These are phyloP conservation scores for Quercus glauca DNA, from an alignment of 306 rosid species.

Conservation along the genomic window DNA sequence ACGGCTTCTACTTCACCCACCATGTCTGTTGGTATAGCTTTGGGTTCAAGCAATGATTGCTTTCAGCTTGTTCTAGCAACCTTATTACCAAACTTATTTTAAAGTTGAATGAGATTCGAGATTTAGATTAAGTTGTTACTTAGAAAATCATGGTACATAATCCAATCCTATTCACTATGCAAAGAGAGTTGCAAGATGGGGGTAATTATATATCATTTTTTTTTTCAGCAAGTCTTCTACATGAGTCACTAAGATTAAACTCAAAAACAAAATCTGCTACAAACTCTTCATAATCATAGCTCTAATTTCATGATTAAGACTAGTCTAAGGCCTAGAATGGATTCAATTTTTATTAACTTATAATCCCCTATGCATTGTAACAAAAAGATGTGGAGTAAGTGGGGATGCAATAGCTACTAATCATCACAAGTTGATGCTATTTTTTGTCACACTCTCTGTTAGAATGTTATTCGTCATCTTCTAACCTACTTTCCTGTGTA, in stretches of 20 bases:
- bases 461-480: slow-evolving; percentile 39
- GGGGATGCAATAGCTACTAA: slow-evolving; percentile 45
- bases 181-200: background rate
- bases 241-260: too few relatives aligned
- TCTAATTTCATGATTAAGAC: background rate
- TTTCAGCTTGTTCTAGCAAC: slow-evolving; percentile 5
- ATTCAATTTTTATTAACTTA: slow-evolving; percentile 4
- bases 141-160: background rate
- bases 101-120: background rate
- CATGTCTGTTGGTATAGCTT: background rate
- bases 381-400: slow-evolving; percentile 10
- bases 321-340: background rate
- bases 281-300: too few relatives aligned
- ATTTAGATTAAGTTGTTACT: background rate
- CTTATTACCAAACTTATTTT: background rate
- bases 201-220: too few relatives aligned
- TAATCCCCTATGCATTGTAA: slow-evolving; percentile 39
- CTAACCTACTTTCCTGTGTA: slow-evolving; percentile 21
- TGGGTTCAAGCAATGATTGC: slow-evolving; percentile 25
- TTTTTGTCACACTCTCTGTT: slow-evolving; percentile 56
- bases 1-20: background rate
- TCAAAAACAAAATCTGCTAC: too few relatives aligned
- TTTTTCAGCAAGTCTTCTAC: too few relatives aligned
- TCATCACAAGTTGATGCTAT: slow-evolving; percentile 66
- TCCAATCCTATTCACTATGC: background rate